A percentile compares a stretch with the other conserved stretches of the same genome.
Evolutionary conservation across 1,139 yeast species (phyloP).

Genomic region (Yarrowia galli): DNA sequence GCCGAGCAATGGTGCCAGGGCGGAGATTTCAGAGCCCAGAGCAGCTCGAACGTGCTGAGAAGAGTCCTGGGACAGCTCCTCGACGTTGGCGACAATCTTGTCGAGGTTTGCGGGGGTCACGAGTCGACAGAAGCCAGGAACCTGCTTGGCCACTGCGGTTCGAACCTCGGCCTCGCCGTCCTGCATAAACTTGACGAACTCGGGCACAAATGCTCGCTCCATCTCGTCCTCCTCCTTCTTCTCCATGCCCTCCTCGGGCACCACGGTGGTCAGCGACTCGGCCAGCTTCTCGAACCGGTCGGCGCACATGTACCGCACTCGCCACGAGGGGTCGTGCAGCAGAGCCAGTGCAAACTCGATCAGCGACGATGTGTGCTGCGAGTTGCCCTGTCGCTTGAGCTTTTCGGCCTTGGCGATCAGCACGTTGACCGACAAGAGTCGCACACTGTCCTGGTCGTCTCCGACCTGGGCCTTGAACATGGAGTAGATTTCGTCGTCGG

Average conservation of each 20-base stretch:
- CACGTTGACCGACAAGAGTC: conserved; percentile 86
- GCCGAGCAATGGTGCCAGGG: conserved; percentile 84
- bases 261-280: conserved; percentile 56
- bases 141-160: conserved; percentile 90
- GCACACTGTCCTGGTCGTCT: conserved; percentile 95
- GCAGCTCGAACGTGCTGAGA: conserved; percentile 94
- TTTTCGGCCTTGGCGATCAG: conserved; percentile 61
- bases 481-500: conserved; percentile 59
- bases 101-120: conserved; percentile 62
- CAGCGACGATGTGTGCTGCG: conserved; percentile 48
- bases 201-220: conserved; percentile 67
- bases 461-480: conserved; percentile 82
- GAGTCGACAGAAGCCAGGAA: conserved; percentile 72
- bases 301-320: conserved; percentile 97
- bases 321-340: conserved; percentile 93
- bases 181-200: conserved; percentile 77
- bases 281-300: conserved; percentile 85
- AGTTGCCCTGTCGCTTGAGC: conserved; percentile 46
- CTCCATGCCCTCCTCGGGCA: conserved; percentile 19
- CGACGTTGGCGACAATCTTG: conserved; percentile 83
- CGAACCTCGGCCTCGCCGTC: conserved; percentile 97
- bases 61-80: conserved; percentile 85
- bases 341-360: conserved; percentile 62
- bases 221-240: conserved; percentile 55
- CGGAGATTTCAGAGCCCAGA: conserved; percentile 85